Evolutionary conservation across 805 yeast species (phyloP), one percentile per base, ranked within the genome.

Genomic region (Lachancea sp.): DNA sequence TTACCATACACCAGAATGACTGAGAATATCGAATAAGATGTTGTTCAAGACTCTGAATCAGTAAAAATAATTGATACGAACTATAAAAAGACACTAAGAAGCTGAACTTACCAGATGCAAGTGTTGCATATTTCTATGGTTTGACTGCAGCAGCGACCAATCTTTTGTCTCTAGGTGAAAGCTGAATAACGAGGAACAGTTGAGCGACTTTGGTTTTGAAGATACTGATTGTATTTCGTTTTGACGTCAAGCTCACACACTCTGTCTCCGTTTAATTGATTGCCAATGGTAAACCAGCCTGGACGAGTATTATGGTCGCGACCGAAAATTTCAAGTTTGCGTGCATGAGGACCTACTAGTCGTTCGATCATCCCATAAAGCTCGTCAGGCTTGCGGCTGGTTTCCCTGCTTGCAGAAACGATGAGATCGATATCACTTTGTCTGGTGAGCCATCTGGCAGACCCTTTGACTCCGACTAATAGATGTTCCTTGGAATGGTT

Each of bases 401-500:
- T 85, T 58, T 90, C 96, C 53, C 96, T 73, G 0, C 97, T 85
- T 1, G 83, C 73, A 8, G 95, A 82, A 1, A 88, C 91, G 36
- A 90, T 72, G 6, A 83, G 66, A 58, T 90, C 96, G 2, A 82
- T 69, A 60, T 90, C 96, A 15, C 85, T 62, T 26, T 76, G 71
- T 43, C 71, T 67, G 46, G 75, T 77, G 22, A 88, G 56, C 95
- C 95, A 87, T 30, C 63, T 56, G 0, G 95, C 89, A 34, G 77
- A 60, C 0, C 96, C 97, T 57, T 90, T 90, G 20, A 84, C 57
- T 27, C 96, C 98, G 8, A 91, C 85, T 3, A 90, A 65, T 36
- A 88, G 68, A 60, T 90, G 97, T 62, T 90, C 98, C 56, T 90
- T 90, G 0, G 96, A 85, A 64, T 90, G 98, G 59, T 90, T 90